These are phyloP conservation scores for Catunica adiposa DNA, from an alignment of 2,329 filamentous ascomycete species.

Conservation along the genomic window DNA sequence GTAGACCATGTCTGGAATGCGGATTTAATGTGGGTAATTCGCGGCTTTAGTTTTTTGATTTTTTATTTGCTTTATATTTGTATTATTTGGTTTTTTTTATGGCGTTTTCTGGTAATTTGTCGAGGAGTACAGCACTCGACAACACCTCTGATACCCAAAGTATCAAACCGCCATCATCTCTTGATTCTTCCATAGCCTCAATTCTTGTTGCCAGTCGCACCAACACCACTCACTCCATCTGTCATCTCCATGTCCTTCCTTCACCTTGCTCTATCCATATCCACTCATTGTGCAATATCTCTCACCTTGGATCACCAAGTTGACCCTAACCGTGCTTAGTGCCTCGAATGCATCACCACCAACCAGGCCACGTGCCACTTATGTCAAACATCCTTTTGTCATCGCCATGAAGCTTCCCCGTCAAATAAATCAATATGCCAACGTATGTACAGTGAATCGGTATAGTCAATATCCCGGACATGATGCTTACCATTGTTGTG, in stretches of 20 bases:
- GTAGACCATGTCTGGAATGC: conserved; percentile 67
- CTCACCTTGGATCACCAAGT: background rate
- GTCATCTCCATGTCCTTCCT: too few species aligned
- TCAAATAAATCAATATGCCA: too few species aligned
- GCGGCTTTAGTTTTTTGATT: background rate
- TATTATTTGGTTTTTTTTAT: conserved; percentile 3
- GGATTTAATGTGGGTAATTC: conserved; percentile 50
- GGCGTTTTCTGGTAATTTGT: background rate
- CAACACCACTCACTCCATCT: background rate
- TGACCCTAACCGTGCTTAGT: background rate
- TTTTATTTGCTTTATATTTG: too few species aligned
- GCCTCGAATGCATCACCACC: background rate
- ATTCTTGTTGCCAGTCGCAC: too few species aligned
- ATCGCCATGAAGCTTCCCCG: background rate
- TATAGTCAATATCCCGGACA: too few species aligned
- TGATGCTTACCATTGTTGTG: too few species aligned
- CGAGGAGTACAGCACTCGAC: background rate
- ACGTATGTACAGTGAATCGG: too few species aligned
- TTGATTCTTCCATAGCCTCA: background rate
- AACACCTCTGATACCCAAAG: background rate
- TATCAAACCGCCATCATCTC: conserved; percentile 3
- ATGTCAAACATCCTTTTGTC: background rate
- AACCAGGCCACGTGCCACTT: background rate
- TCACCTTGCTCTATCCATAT: too few species aligned
- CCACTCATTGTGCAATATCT: too few species aligned